Conservation (phyloP, 768 basidiomycete species). For the Kwoniella pini region DNA sequence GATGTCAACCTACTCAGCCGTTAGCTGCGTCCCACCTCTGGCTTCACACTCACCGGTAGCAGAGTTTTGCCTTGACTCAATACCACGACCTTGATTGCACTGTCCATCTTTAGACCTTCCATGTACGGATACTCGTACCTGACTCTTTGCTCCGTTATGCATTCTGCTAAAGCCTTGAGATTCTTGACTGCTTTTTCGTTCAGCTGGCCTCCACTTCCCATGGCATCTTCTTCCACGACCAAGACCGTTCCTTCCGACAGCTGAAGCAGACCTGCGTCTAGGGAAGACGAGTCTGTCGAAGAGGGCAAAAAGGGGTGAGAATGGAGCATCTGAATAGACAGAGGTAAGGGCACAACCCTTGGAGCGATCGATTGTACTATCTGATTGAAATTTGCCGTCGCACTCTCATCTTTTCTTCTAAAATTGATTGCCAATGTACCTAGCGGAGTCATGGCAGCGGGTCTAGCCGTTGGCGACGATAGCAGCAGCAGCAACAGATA, state of each 20-base stretch:
- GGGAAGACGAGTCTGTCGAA: constrained; percentile 30
- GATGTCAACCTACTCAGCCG: constrained; percentile 3
- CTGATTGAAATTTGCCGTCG: neutral
- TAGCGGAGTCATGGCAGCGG: constrained; percentile 34
- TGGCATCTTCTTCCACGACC: constrained; percentile 48
- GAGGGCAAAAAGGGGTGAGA: constrained; percentile 30
- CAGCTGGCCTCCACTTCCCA: constrained; percentile 47
- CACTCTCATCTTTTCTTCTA: constrained; percentile 14
- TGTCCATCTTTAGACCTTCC: constrained; percentile 51
- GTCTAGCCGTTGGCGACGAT: constrained; percentile 38
- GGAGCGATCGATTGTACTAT: constrained; percentile 29
- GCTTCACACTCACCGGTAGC: constrained; percentile 43
- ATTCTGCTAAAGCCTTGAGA: constrained; percentile 39
- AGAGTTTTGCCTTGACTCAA: constrained; percentile 49
- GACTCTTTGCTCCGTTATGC: constrained; percentile 39
- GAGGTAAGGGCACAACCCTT: constrained; percentile 25
- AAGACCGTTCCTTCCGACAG: constrained; percentile 40
- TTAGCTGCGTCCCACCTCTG: constrained; percentile 28
- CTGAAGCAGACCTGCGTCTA: constrained; percentile 50
- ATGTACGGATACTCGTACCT: constrained; percentile 53
- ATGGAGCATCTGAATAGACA: constrained; percentile 42
- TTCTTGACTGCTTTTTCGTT: constrained; percentile 50
- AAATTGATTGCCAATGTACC: constrained; percentile 50
- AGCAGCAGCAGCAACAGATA: constrained; percentile 41
- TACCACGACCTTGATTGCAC: constrained; percentile 38